Conservation (phyloP, 169 alveolate genomes). For the Miamiensis avidus region DNA sequence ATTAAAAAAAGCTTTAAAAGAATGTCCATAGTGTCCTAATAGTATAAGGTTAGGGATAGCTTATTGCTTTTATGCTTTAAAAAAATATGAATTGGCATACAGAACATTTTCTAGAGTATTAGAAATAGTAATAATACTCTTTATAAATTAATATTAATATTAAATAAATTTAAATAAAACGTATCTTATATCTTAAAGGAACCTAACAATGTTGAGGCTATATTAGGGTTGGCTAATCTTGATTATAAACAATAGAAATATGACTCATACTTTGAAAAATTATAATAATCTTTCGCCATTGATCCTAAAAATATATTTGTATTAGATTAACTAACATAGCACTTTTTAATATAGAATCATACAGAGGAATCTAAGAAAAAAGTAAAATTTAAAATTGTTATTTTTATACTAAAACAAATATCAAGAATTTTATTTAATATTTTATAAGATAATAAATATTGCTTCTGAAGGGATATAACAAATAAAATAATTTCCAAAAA, state of each 20-base stretch:
- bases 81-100: background rate
- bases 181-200: background rate
- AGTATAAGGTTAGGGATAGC: background rate
- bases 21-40: background rate
- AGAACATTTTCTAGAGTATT: background rate
- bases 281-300: background rate
- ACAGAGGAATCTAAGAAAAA: background rate
- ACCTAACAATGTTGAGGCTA: background rate
- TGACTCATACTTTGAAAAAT: background rate
- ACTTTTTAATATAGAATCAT: background rate
- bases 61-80: background rate
- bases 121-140: background rate
- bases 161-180: too few relatives aligned
- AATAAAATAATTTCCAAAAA: background rate
- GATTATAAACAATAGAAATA: background rate
- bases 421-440: too few relatives aligned
- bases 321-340: background rate
- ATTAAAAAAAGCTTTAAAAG: background rate
- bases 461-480: background rate
- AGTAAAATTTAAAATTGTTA: background rate
- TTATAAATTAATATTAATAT: too few relatives aligned
- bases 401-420: background rate
- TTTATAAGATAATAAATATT: background rate
- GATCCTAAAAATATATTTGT: background rate
- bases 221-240: background rate